Evolutionary conservation across 306 rosid genomes (phyloP).

Genomic region (Luffa aegyptiaca): DNA sequence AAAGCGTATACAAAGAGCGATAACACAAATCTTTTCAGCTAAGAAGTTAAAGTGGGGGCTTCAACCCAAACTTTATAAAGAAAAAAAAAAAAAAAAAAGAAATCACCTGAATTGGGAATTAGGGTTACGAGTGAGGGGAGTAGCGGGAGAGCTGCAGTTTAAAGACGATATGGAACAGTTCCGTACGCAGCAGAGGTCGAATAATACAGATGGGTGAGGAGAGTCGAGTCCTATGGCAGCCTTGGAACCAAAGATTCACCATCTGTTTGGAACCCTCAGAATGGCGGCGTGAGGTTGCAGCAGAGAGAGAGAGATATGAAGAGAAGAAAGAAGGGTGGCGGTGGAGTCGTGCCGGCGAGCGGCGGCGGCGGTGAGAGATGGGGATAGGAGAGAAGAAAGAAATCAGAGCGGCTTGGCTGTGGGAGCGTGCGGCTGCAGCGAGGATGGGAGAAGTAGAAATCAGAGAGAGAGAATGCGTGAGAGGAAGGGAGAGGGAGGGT

Average conservation of each 20-base stretch:
- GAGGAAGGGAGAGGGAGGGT: too few relatives aligned
- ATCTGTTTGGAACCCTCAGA: background rate
- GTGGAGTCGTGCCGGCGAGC: too few relatives aligned
- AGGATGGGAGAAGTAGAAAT: too few relatives aligned
- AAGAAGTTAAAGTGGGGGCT: background rate
- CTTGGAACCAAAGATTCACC: background rate
- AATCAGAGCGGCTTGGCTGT: too few relatives aligned
- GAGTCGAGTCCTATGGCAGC: background rate
- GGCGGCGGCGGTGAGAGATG: too few relatives aligned
- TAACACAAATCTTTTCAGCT: background rate
- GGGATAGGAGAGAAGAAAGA: too few relatives aligned
- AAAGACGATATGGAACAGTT: background rate
- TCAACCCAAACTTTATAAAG: background rate
- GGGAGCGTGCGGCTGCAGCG: too few relatives aligned
- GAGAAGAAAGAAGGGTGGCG: too few relatives aligned
- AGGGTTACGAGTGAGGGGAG: background rate
- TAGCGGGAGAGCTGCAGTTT: background rate
- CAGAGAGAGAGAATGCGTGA: too few relatives aligned
- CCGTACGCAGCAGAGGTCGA: background rate
- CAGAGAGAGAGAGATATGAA: background rate
- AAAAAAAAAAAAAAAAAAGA: background rate
- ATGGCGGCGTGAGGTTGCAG: background rate
- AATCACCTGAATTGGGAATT: background rate
- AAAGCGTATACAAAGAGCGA: background rate
- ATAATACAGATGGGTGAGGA: background rate